A percentile compares a stretch with the other conserved stretches of the same genome.
Evolutionary conservation across 2,329 filamentous ascomycete genomes (phyloP).

Genomic region (Dryadomyces quercivorus): DNA sequence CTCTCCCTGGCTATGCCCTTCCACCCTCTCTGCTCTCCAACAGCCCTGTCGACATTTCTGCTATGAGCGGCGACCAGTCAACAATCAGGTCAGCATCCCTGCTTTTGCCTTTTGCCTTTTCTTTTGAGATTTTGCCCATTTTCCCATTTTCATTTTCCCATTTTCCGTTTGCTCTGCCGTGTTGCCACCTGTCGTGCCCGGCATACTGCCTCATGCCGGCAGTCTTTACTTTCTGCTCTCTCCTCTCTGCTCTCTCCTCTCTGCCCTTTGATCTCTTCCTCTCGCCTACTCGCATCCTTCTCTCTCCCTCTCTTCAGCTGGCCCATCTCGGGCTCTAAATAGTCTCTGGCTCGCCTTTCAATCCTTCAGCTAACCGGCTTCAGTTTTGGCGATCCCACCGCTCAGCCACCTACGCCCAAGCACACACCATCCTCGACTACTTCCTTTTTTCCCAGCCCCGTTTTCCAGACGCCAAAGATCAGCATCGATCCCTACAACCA

Average conservation of each 20-base stretch:
- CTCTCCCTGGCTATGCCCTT: slow-evolving; percentile 5
- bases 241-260: too few species aligned
- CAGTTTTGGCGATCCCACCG: slow-evolving; percentile 53
- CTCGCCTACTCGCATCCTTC: background rate
- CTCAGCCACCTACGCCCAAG: slow-evolving; percentile 46
- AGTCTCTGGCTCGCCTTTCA: background rate
- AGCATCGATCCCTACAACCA: slow-evolving; percentile 33
- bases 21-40: slow-evolving; percentile 2
- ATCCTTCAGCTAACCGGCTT: slow-evolving; percentile 3
- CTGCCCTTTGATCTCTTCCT: too few species aligned
- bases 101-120: background rate
- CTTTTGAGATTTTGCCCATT: background rate
- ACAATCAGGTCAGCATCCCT: slow-evolving; percentile 31
- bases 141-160: slow-evolving; percentile 2
- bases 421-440: slow-evolving; percentile 40
- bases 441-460: slow-evolving; percentile 37
- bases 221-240: background rate
- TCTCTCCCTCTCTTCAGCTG: background rate
- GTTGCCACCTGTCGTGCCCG: too few species aligned
- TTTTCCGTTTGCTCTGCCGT: background rate
- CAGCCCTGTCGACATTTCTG: slow-evolving; percentile 21
- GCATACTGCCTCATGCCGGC: too few species aligned
- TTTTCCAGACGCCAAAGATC: slow-evolving; percentile 44
- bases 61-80: slow-evolving; percentile 52
- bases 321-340: too few species aligned